phyloP scores from a whole-genome alignment of 306 rosid genomes.

The Sesbania bispinosa region DNA sequence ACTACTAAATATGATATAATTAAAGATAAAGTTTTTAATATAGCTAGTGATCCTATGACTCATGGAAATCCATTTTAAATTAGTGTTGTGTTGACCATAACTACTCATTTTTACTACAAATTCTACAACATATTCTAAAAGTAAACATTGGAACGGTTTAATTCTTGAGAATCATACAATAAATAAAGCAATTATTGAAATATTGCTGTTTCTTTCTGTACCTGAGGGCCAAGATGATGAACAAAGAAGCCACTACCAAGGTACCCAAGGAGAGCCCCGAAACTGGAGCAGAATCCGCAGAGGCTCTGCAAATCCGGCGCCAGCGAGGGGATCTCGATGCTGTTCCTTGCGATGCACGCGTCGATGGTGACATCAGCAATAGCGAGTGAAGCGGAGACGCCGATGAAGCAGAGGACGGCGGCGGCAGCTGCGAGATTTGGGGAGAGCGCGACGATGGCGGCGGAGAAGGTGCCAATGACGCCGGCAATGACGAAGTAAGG shows the following conservation, averaged over 20 bases:
- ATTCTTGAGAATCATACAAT: too few relatives aligned
- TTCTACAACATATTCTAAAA: background rate
- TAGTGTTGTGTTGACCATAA: background rate
- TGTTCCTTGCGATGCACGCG: slow-evolving; percentile 68
- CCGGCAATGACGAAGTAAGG: slow-evolving; percentile 58
- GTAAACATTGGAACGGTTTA: background rate
- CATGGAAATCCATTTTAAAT: background rate
- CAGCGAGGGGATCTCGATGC: slow-evolving; percentile 50
- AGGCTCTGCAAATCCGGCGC: slow-evolving; percentile 74
- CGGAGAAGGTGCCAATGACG: slow-evolving; percentile 36
- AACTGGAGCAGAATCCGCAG: slow-evolving; percentile 57
- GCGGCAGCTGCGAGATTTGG: slow-evolving; percentile 12
- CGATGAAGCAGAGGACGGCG: slow-evolving; percentile 52
- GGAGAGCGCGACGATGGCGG: slow-evolving; percentile 21
- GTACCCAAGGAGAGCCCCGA: slow-evolving; percentile 61
- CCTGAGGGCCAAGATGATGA: slow-evolving; percentile 67
- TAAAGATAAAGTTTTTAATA: too few relatives aligned
- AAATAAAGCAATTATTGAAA: background rate
- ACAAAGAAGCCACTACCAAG: slow-evolving; percentile 57
- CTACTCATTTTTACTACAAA: background rate
- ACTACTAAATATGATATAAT: too few relatives aligned
- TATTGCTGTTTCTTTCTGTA: background rate
- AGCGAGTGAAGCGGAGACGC: slow-evolving; percentile 51
- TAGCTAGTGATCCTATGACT: too few relatives aligned
- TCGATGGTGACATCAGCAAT: slow-evolving; percentile 75